phyloP scores from a whole-genome alignment of 352 stramenopile genomes.

The Phytophthora aleatoria region DNA sequence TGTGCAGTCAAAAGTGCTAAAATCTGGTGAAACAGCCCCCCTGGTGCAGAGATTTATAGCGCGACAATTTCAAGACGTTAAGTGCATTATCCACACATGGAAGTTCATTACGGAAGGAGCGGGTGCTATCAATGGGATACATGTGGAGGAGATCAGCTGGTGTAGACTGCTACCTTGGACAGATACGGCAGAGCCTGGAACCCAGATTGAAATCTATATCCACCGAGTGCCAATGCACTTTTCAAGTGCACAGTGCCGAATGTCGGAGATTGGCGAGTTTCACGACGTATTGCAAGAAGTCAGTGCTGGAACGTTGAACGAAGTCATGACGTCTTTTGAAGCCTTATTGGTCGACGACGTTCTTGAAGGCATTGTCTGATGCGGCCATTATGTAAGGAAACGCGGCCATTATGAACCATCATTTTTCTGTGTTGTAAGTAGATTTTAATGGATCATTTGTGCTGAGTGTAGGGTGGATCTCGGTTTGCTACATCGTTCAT shows the following conservation, averaged over 20 bases:
- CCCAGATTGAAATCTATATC: conserved; percentile 1
- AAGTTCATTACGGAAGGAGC: conserved; percentile 4
- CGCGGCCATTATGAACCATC: neutral
- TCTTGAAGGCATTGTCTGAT: neutral
- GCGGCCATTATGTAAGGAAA: neutral
- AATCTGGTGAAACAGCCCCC: neutral
- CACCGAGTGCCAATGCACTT: neutral
- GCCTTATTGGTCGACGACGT: neutral
- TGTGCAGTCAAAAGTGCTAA: neutral
- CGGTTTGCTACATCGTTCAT: no score
- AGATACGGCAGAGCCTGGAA: neutral
- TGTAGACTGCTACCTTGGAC: neutral
- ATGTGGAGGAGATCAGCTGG: conserved; percentile 46
- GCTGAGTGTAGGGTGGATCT: no score
- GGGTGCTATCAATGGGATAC: neutral
- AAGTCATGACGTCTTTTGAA: neutral
- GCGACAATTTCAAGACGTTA: neutral
- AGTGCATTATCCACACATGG: conserved; percentile 37
- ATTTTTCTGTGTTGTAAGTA: neutral
- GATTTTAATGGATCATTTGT: no score
- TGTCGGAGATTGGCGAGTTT: neutral
- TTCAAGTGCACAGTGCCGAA: neutral
- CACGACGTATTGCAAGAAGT: neutral
- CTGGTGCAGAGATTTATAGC: neutral
- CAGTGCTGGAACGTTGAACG: neutral